A percentile compares a stretch with the other conserved stretches of the same genome.
Evolutionary conservation across 2,329 filamentous ascomycete species (phyloP).

Genomic region (Alternaria metachromatica): DNA sequence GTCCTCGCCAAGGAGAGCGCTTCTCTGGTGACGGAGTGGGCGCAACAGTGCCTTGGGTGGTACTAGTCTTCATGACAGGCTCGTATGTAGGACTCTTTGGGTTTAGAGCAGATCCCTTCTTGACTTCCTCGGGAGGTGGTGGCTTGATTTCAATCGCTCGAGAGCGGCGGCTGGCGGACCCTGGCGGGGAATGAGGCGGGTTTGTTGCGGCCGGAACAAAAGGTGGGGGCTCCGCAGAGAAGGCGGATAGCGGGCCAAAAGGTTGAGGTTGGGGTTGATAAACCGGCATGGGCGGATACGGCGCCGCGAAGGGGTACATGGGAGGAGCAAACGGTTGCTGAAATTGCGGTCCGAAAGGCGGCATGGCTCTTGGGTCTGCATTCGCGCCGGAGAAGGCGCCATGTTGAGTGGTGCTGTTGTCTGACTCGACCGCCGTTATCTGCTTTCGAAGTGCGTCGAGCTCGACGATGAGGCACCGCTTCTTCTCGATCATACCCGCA

Average conservation of each 20-base stretch:
- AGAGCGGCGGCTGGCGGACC: constrained; percentile 47
- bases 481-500: constrained; percentile 43
- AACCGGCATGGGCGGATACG: constrained; percentile 37
- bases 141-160: constrained; percentile 51
- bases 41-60: constrained; percentile 21
- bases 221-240: constrained; percentile 27
- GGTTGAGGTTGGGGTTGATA: constrained; percentile 27
- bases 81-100: constrained; percentile 52
- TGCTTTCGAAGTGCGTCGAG: constrained; percentile 46
- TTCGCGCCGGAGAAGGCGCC: constrained; percentile 16
- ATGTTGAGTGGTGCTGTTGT: constrained; percentile 14
- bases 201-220: constrained; percentile 27
- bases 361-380: constrained; percentile 11
- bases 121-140: constrained; percentile 39
- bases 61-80: constrained; percentile 30
- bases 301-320: constrained; percentile 32
- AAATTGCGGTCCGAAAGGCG: constrained; percentile 32
- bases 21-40: constrained; percentile 46
- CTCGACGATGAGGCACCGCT: constrained; percentile 44
- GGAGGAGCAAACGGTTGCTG: constrained; percentile 33
- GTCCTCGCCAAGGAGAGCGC: constrained; percentile 32
- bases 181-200: constrained; percentile 36
- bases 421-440: constrained; percentile 36
- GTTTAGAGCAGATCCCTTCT: constrained; percentile 42
- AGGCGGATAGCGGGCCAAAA: constrained; percentile 26